Base-by-base conservation (phyloP, 2,329 filamentous ascomycete genomes). In the Knufia petricola region DNA sequence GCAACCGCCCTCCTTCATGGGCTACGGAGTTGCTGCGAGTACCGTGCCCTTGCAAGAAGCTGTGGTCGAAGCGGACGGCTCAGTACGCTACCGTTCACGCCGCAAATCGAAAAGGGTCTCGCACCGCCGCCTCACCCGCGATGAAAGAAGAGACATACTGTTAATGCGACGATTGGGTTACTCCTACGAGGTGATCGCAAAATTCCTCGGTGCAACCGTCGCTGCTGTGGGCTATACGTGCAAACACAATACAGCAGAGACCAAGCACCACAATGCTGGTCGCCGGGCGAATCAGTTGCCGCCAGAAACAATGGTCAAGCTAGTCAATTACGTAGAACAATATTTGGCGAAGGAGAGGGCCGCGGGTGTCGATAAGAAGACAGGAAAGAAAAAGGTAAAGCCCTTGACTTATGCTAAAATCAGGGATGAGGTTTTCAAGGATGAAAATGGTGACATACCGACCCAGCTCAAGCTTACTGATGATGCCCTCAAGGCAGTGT, bases 131-230 rank as follows among this genome's bases (percentile, higher is more conserved):
- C 40, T 53, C 13, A 54, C 51, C 17, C 53, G 56, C 20, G 56
- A 58, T 44, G 53, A 58, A 47, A 53, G 56, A 21, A 52, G 50
- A 31, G 55, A 57, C 32, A 57, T 58, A 49, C 55, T 58, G 10
- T 51, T 57, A 8, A 52, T 58, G 51, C 53, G 56, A 13, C 39
- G 44, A 24, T 44, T 57, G 1, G 55, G 49, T 28, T 50, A 57
- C 43, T 51, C 53, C 19, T 56, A 57, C 48, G 42, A 52, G 28
- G 43, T 51, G 19, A 57, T 57, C 45, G 49, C 53, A 17, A 49
- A 48, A 12, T 50, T 50, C 47, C 51, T 57, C 15, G 46, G 52
- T 23, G 37, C 55, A n/a, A 50, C 55, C 30, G 43, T 52, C 20
- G 48, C 49, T 39, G 53, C 51, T 9, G 56, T 58, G 4, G 47